These are phyloP conservation scores for Pyrenopolyporus hunteri DNA, from an alignment of 495 filamentous ascomycete species.

Conservation along the genomic window DNA sequence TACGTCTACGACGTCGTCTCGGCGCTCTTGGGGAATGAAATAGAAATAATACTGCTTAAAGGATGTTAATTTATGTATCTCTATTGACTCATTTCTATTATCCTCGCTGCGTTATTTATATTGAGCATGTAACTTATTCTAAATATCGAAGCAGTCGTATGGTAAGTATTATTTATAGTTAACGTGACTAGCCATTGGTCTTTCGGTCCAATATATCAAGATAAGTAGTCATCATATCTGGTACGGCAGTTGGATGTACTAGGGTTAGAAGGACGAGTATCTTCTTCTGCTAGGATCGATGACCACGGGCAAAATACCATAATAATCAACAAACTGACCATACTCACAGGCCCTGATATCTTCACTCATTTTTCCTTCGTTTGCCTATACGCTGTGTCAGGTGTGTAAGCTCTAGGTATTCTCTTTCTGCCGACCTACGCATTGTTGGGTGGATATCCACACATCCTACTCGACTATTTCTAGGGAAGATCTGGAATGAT, in stretches of 20 bases:
- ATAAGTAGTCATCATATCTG: conserved; percentile 1
- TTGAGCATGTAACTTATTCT: neutral
- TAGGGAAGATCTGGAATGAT: too few relatives aligned
- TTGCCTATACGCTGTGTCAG: too few relatives aligned
- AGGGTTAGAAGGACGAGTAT: neutral
- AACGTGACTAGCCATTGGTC: neutral
- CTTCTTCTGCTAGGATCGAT: neutral
- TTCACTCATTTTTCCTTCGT: neutral
- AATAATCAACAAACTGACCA: neutral
- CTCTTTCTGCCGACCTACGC: too few relatives aligned
- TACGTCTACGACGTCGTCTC: conserved; percentile 7
- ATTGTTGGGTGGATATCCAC: too few relatives aligned
- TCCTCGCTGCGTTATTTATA: conserved; percentile 1
- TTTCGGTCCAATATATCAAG: conserved; percentile 12
- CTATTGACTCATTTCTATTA: neutral
- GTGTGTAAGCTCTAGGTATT: too few relatives aligned
- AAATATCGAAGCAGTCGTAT: conserved; percentile 12
- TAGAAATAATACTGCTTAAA: conserved; percentile 14
- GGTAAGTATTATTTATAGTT: conserved; percentile 7
- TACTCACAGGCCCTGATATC: neutral
- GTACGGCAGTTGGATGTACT: conserved; percentile 1
- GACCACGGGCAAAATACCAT: neutral
- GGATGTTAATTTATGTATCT: neutral
- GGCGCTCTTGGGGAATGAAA: conserved; percentile 6
- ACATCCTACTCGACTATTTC: too few relatives aligned